Conservation (phyloP, 345 rosid genomes). For the Passiflora organensis region DNA sequence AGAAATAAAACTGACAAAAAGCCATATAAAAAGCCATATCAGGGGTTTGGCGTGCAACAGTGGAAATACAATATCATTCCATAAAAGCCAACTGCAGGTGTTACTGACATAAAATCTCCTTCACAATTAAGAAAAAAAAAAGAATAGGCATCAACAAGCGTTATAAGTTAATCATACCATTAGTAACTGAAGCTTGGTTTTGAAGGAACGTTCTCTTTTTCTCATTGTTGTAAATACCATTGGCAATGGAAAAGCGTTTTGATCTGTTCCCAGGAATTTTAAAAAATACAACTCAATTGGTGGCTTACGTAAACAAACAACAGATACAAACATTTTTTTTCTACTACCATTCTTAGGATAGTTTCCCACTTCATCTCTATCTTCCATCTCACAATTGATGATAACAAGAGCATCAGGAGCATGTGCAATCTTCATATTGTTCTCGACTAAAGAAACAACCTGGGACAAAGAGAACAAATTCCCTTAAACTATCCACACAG, state of each 20-base stretch:
- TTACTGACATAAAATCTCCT: too few species aligned
- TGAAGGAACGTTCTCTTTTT: constrained; percentile 60
- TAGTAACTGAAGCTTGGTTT: constrained; percentile 37
- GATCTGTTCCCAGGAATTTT: constrained; percentile 36
- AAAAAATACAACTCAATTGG: constrained; percentile 6
- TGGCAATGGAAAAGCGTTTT: constrained; percentile 35
- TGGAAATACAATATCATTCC: too few species aligned
- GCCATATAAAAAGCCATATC: too few species aligned
- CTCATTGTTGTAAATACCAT: constrained; percentile 52
- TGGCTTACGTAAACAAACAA: constrained; percentile 11
- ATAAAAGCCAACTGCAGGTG: too few species aligned
- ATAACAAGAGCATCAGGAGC: constrained; percentile 42
- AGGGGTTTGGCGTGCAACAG: too few species aligned
- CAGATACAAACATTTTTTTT: too few species aligned
- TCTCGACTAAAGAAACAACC: constrained; percentile 52
- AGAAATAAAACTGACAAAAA: too few species aligned
- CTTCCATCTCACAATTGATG: constrained; percentile 35
- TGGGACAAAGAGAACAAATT: constrained; percentile 28
- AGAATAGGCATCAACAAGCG: background rate
- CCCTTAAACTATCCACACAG: constrained; percentile 7
- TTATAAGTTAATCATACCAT: constrained; percentile 38
- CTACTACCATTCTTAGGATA: constrained; percentile 35
- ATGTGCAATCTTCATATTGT: constrained; percentile 29
- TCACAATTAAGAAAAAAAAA: too few species aligned
- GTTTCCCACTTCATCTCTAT: constrained; percentile 26